These are phyloP conservation scores for Aurantiochytrium sp. DNA, from an alignment of 108 stramenopile species.

Conservation along the genomic window DNA sequence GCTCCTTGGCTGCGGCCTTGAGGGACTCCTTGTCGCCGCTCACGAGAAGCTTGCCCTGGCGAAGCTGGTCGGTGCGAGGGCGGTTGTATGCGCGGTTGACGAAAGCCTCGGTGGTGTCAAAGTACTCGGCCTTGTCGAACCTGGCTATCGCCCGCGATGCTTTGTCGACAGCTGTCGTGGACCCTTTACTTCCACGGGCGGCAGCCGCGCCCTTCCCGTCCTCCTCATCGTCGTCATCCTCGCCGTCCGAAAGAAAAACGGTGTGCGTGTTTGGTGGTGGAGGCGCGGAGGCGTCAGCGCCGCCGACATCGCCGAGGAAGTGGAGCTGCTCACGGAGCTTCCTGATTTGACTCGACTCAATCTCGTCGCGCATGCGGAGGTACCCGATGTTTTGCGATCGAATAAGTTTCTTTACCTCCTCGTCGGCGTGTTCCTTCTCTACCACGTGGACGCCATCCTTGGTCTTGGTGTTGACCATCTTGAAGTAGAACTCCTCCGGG, in stretches of 20 bases:
- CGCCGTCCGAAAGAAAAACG: slow-evolving; percentile 57
- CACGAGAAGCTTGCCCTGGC: not conserved
- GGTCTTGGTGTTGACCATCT: slow-evolving; percentile 74
- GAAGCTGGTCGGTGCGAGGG: not conserved
- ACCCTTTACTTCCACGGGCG: not conserved
- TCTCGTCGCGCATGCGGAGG: slow-evolving; percentile 60
- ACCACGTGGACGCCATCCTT: slow-evolving; percentile 65
- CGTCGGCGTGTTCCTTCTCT: slow-evolving; percentile 53
- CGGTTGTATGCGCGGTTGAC: slow-evolving; percentile 64
- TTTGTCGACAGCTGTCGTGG: slow-evolving; percentile 44
- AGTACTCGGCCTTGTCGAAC: slow-evolving; percentile 56
- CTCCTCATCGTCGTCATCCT: slow-evolving; percentile 29
- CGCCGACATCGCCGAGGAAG: slow-evolving; percentile 51
- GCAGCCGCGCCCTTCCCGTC: not conserved
- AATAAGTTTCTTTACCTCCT: slow-evolving; percentile 68
- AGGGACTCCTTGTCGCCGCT: slow-evolving; percentile 49
- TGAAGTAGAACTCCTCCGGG: slow-evolving; percentile 99
- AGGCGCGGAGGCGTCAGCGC: slow-evolving; percentile 71
- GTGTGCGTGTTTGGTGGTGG: slow-evolving; percentile 49
- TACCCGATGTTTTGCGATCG: slow-evolving; percentile 95
- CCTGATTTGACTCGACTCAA: slow-evolving; percentile 63
- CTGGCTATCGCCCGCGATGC: slow-evolving; percentile 67
- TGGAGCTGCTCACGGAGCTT: slow-evolving; percentile 44
- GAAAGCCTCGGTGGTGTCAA: slow-evolving; percentile 81
- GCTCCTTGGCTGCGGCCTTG: slow-evolving; percentile 54